Conservation (phyloP, 2,329 filamentous ascomycete genomes). For the Ophiostoma ips region DNA sequence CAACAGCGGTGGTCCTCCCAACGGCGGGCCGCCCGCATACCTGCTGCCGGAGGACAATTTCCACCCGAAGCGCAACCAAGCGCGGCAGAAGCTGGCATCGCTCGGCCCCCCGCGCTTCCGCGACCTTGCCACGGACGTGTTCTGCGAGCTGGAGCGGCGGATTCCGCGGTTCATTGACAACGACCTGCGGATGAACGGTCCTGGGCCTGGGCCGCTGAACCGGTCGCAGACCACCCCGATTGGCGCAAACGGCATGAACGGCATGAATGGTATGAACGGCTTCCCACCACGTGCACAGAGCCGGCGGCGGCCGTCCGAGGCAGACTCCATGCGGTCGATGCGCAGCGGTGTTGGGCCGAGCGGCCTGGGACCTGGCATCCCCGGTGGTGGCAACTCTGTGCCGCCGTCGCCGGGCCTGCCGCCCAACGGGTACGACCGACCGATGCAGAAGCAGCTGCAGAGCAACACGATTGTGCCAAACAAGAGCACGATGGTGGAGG, state of each 20-base stretch:
- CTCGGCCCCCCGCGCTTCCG: slow-evolving; percentile 76
- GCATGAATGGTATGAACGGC: slow-evolving; percentile 32
- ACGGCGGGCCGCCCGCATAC: slow-evolving; percentile 48
- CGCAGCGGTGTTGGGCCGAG: slow-evolving; percentile 18
- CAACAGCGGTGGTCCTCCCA: slow-evolving; percentile 34
- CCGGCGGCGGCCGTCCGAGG: slow-evolving; percentile 44
- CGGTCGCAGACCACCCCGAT: slow-evolving; percentile 50
- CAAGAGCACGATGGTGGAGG: slow-evolving; percentile 94
- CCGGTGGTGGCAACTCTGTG: slow-evolving; percentile 20
- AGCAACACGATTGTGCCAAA: slow-evolving; percentile 95
- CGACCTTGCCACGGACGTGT: slow-evolving; percentile 89
- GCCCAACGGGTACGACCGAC: slow-evolving; percentile 56
- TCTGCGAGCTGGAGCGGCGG: slow-evolving; percentile 81
- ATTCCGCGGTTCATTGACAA: slow-evolving; percentile 66
- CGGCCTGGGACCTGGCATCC: slow-evolving; percentile 10
- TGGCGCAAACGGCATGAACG: too few relatives aligned
- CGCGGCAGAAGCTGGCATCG: slow-evolving; percentile 86
- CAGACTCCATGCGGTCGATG: slow-evolving; percentile 42
- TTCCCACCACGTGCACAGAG: slow-evolving; percentile 38
- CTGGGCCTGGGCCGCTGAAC: slow-evolving; percentile 49
- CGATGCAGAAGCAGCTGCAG: slow-evolving; percentile 78
- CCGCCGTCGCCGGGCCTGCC: slow-evolving; percentile 45
- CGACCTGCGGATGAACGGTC: slow-evolving; percentile 57
- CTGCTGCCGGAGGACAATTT: slow-evolving; percentile 78
- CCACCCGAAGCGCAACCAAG: slow-evolving; percentile 94